phyloP scores from a whole-genome alignment of 2,329 filamentous ascomycete species.

The Aspergillus amoenus region DNA sequence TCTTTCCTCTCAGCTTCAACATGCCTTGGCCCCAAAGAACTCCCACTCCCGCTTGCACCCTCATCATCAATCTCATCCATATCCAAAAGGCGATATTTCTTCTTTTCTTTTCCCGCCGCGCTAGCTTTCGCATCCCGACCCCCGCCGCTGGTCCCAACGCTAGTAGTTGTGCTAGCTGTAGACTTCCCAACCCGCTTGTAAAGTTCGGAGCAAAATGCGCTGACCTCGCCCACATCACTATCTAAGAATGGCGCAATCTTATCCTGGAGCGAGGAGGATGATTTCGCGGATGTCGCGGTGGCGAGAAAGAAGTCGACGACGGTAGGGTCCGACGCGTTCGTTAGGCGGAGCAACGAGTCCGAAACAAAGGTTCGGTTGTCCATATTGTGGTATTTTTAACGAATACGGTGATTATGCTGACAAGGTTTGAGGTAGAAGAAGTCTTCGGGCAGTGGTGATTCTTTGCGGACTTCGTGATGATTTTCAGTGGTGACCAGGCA shows the following conservation, averaged over 20 bases:
- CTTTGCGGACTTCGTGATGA: neutral
- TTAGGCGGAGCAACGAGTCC: slow-evolving; percentile 53
- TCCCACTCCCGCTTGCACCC: slow-evolving; percentile 25
- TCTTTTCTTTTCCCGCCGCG: slow-evolving; percentile 26
- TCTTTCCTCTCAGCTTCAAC: slow-evolving; percentile 40
- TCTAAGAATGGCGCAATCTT: slow-evolving; percentile 56
- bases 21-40: slow-evolving; percentile 30
- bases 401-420: neutral
- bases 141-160: neutral
- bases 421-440: neutral
- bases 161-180: slow-evolving; percentile 15
- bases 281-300: slow-evolving; percentile 53
- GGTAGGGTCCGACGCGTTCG: slow-evolving; percentile 56
- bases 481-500: neutral
- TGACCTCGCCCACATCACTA: slow-evolving; percentile 46
- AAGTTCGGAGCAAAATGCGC: slow-evolving; percentile 49
- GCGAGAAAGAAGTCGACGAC: slow-evolving; percentile 58
- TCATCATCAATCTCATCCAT: slow-evolving; percentile 54
- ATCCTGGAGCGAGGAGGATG: slow-evolving; percentile 47
- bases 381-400: slow-evolving; percentile 26
- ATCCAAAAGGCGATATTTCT: slow-evolving; percentile 55
- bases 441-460: neutral
- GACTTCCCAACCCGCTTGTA: slow-evolving; percentile 33
- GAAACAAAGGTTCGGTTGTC: slow-evolving; percentile 46
- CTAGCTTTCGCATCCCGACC: slow-evolving; percentile 11